These are phyloP conservation scores for Trametes hirsuta DNA, from an alignment of 1,284 basidiomycete species.

Conservation along the genomic window DNA sequence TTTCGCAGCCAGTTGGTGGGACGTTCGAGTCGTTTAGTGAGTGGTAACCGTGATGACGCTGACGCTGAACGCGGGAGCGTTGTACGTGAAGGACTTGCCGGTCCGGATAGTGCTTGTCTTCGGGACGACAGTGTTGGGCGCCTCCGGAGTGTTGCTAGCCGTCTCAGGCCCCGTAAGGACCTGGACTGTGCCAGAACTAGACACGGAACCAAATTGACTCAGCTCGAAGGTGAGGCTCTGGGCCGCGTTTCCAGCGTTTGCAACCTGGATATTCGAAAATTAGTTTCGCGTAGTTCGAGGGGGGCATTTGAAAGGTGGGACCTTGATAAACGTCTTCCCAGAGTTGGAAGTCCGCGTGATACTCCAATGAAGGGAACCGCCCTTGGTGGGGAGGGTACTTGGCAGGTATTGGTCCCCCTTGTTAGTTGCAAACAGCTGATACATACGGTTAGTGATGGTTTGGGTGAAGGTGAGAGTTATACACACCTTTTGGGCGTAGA, in stretches of 20 bases:
- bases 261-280: slow-evolving; percentile 42
- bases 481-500: slow-evolving; percentile 64
- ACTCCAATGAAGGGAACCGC: slow-evolving; percentile 63
- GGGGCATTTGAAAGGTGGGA: slow-evolving; percentile 18
- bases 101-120: slow-evolving; percentile 47
- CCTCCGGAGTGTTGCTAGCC: slow-evolving; percentile 57
- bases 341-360: slow-evolving; percentile 51
- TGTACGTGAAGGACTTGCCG: slow-evolving; percentile 55
- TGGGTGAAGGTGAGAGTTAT: not conserved
- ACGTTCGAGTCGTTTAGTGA: slow-evolving; percentile 8
- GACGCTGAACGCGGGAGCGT: slow-evolving; percentile 62
- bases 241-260: slow-evolving; percentile 49
- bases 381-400: slow-evolving; percentile 55
- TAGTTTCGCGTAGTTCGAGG: too few relatives aligned
- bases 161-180: slow-evolving; percentile 51
- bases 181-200: slow-evolving; percentile 45
- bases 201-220: slow-evolving; percentile 52
- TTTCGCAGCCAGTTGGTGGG: not conserved
- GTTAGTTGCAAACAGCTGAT: slow-evolving; percentile 63
- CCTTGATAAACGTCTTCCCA: slow-evolving; percentile 59
- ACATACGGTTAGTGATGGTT: not conserved
- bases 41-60: slow-evolving; percentile 50
- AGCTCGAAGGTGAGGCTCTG: slow-evolving; percentile 53
- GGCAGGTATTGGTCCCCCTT: slow-evolving; percentile 65
- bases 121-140: slow-evolving; percentile 51